A percentile compares a stretch with the other conserved stretches of the same genome.
phyloP scores from a whole-genome alignment of 805 yeast genomes.

The Cephaloascus fragrans region DNA sequence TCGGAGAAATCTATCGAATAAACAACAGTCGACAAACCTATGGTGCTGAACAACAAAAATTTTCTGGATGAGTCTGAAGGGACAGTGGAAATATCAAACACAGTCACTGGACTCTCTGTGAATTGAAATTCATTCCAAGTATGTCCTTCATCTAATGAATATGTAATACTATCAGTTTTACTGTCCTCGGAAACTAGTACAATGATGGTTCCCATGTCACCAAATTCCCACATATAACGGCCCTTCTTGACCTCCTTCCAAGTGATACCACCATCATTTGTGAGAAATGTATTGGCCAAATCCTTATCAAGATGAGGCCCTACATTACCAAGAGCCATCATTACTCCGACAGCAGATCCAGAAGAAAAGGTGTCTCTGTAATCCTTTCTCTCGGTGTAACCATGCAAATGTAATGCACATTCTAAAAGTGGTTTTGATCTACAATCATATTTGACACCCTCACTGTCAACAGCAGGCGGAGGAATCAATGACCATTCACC shows the following conservation, averaged over 20 bases:
- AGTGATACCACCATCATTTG: constrained; percentile 84
- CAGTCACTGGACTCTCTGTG: constrained; percentile 39
- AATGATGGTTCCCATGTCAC: constrained; percentile 86
- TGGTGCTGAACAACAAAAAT: constrained; percentile 53
- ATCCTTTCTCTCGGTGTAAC: constrained; percentile 82
- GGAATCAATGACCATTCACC: constrained; percentile 67
- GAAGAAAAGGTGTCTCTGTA: constrained; percentile 81
- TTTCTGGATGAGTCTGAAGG: constrained; percentile 85
- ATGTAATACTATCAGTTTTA: constrained; percentile 47
- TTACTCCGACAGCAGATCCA: constrained; percentile 78
- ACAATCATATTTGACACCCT: constrained; percentile 51
- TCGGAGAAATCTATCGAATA: constrained; percentile 50
- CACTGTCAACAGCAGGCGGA: constrained; percentile 62
- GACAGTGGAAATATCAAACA: constrained; percentile 75
- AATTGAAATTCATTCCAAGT: constrained; percentile 67
- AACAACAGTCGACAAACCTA: constrained; percentile 34
- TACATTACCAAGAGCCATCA: constrained; percentile 91
- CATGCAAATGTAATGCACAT: constrained; percentile 81
- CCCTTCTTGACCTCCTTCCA: constrained; percentile 80
- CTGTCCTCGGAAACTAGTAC: constrained; percentile 57
- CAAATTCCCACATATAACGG: constrained; percentile 86
- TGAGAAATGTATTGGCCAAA: constrained; percentile 61
- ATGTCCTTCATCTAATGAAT: constrained; percentile 72
- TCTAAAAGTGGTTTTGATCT: constrained; percentile 34
- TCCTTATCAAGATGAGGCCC: constrained; percentile 47